Base-by-base conservation (phyloP, 2,329 filamentous ascomycete genomes). In the Hymenoscyphus salicellus region DNA sequence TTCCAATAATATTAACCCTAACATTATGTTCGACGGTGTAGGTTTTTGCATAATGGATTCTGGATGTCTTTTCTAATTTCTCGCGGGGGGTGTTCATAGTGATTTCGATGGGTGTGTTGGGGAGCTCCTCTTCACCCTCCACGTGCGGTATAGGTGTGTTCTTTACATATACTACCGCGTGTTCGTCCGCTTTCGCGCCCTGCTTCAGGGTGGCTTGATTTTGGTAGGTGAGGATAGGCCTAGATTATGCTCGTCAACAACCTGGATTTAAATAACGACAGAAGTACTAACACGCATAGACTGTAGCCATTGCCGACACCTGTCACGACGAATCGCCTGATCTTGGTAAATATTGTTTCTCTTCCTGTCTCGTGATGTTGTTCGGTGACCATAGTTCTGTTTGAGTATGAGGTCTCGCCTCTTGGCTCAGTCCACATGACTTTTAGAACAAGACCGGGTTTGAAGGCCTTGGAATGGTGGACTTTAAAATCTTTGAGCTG, bases 21-120 rank as follows among this genome's bases (percentile, higher is more conserved):
- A 70, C 57, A 46, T 72, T 72, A 32, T 70, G 60, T 43, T 72
- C 72, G 1, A 73, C 62, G 0, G 71, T 72, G 32, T 73, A 71
- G 1, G 69, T 33, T 30, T 73, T 73, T 0, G 68, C 65, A 28
- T 72, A 73, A n/a, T 72, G 70, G 0, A 73, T 6, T 1, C 72
- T 61, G 7, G 70, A 70, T 2, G 16, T 17, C 0, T 0, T 0
- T 5, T 62, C 41, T 2, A 70, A 38, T 30, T 63, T 62, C 1
- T 46, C 41, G 2, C 41, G 41, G n/a, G 20, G 5, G 1, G 17
- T 46, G 1, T 10, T 10, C 1, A 46, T 8, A 4, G n/a, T 3
- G 17, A 46, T 46, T 10, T 46, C 41, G 41, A 46, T 46, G 38
- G 38, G 32, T 2, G 5, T 36, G 8, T 36, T 36, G 8, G 32